phyloP scores from a whole-genome alignment of 108 stramenopile genomes.

The Nannochloropsis salina region DNA sequence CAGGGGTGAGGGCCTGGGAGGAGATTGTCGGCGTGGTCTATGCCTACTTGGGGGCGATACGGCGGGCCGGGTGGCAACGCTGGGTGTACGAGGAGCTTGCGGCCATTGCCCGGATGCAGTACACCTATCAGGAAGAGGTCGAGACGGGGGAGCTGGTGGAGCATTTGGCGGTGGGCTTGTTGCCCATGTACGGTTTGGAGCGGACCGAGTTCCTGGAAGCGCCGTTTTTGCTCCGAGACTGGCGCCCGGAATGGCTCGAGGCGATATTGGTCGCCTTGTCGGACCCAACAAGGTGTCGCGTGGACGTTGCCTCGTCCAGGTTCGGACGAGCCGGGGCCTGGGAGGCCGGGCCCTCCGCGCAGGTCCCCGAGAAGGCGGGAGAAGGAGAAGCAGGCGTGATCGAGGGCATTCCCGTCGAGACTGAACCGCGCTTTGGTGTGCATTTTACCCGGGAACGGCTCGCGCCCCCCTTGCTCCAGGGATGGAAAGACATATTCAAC shows the following conservation, averaged over 20 bases:
- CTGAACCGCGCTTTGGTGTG: slow-evolving; percentile 39
- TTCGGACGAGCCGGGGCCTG: neutral
- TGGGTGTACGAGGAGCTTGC: slow-evolving; percentile 51
- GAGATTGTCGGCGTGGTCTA: slow-evolving; percentile 38
- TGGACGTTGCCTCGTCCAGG: neutral
- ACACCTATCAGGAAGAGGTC: slow-evolving; percentile 48
- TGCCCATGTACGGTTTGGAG: slow-evolving; percentile 23
- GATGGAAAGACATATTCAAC: neutral
- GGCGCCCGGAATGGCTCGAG: slow-evolving; percentile 39
- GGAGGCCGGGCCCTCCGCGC: neutral
- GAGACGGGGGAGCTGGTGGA: slow-evolving; percentile 45
- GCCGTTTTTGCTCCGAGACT: slow-evolving; percentile 44
- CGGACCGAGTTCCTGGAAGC: slow-evolving; percentile 38
- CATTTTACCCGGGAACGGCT: slow-evolving; percentile 28
- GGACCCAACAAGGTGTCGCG: neutral
- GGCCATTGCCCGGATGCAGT: slow-evolving; percentile 37
- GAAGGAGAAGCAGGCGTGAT: slow-evolving; percentile 17
- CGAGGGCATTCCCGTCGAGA: slow-evolving; percentile 21
- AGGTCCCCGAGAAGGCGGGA: neutral
- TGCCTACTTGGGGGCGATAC: slow-evolving; percentile 34
- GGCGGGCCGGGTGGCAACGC: slow-evolving; percentile 40
- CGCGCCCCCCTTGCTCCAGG: neutral
- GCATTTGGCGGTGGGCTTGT: slow-evolving; percentile 40
- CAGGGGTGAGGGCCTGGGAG: slow-evolving; percentile 48
- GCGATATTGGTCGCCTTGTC: neutral